Conservation (phyloP, 2,329 filamentous ascomycete species). For the Metarhizium humberi region DNA sequence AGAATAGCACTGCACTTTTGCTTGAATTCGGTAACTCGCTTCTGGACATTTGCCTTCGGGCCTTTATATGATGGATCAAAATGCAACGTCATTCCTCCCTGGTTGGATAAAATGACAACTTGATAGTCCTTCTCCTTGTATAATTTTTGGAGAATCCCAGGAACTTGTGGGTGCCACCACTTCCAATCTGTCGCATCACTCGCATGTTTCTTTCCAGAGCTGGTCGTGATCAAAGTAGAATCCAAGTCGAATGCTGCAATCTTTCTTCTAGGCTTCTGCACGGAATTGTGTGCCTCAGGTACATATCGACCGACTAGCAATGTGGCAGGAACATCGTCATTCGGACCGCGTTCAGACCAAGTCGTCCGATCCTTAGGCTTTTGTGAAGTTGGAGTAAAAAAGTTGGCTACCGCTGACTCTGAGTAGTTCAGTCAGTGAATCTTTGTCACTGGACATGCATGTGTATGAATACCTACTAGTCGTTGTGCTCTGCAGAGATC, state of each 20-base stretch:
- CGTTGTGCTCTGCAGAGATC: conserved; percentile 40
- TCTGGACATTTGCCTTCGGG: conserved; percentile 49
- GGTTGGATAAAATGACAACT: conserved; percentile 79
- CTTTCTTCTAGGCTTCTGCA: conserved; percentile 34
- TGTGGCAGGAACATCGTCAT: conserved; percentile 39
- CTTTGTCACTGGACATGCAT: background rate
- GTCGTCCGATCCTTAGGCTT: conserved; percentile 67
- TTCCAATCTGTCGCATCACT: conserved; percentile 74
- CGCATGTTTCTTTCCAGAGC: conserved; percentile 72
- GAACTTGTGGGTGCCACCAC: conserved; percentile 78
- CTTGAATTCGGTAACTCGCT: conserved; percentile 73
- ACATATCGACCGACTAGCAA: conserved; percentile 69
- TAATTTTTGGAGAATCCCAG: conserved; percentile 55
- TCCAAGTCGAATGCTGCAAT: conserved; percentile 72
- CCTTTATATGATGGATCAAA: conserved; percentile 56
- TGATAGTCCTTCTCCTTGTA: conserved; percentile 61
- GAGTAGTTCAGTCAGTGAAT: conserved; percentile 10
- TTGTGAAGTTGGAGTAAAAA: conserved; percentile 81
- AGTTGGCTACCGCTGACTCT: conserved; percentile 67
- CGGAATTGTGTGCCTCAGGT: conserved; percentile 27
- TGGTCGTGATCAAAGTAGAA: conserved; percentile 73
- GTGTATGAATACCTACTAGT: conserved; percentile 31
- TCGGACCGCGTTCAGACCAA: conserved; percentile 59
- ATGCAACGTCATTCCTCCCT: conserved; percentile 71
- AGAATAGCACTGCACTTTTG: conserved; percentile 65